These are phyloP conservation scores for Venturia aucupariae DNA, from an alignment of 2,329 filamentous ascomycete species.

Conservation along the genomic window DNA sequence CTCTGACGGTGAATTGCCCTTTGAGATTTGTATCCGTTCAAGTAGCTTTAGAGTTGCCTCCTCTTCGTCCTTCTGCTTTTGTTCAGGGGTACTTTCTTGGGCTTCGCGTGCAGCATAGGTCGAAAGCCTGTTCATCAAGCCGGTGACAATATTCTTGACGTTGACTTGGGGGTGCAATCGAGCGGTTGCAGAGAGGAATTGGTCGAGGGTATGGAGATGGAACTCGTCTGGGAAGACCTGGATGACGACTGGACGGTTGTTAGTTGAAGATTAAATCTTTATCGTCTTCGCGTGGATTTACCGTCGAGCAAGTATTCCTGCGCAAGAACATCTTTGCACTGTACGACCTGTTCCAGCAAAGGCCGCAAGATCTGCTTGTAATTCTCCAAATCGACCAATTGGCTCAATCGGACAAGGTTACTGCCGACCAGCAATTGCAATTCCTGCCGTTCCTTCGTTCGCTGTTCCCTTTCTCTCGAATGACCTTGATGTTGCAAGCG, in stretches of 20 bases:
- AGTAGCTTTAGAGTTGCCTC: constrained; percentile 72
- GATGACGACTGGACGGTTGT: constrained; percentile 55
- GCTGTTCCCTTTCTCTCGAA: constrained; percentile 84
- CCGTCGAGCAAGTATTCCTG: constrained; percentile 93
- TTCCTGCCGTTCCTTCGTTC: constrained; percentile 90
- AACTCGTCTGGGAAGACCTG: constrained; percentile 99
- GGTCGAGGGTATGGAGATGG: constrained; percentile 91
- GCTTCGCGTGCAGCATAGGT: constrained; percentile 89
- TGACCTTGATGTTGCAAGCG: constrained; percentile 94
- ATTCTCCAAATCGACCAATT: constrained; percentile 86
- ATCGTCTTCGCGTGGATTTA: constrained; percentile 22
- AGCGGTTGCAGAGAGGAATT: constrained; percentile 87
- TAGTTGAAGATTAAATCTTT: constrained; percentile 17
- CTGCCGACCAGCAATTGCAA: constrained; percentile 91
- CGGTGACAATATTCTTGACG: constrained; percentile 95
- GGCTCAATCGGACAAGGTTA: constrained; percentile 89
- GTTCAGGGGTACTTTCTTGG: constrained; percentile 58
- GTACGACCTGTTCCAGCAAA: constrained; percentile 90
- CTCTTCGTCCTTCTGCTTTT: constrained; percentile 70
- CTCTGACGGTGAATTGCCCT: constrained; percentile 37
- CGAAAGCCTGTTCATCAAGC: constrained; percentile 91
- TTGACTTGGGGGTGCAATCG: constrained; percentile 94
- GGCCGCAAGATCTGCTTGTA: constrained; percentile 91
- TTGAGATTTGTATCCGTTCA: constrained; percentile 64
- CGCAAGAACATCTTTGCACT: constrained; percentile 91